A percentile compares a stretch with the other conserved stretches of the same genome.
Conservation (phyloP, 257 asterid species). For the Jasminum sambac region DNA sequence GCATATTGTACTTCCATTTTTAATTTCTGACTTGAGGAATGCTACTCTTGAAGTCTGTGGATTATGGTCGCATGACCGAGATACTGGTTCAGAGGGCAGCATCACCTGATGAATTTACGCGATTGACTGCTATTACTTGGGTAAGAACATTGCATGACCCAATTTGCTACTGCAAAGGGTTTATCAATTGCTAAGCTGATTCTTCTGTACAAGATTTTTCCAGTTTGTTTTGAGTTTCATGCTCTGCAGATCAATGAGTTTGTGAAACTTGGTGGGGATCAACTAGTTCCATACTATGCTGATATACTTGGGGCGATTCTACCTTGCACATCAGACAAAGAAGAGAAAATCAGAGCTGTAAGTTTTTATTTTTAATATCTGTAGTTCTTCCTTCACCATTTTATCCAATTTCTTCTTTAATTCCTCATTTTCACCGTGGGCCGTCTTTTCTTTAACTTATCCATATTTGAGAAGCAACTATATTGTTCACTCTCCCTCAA, state of each 20-base stretch:
- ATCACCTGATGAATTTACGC: slow-evolving; percentile 91
- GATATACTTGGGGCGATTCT: slow-evolving; percentile 93
- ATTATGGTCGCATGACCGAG: slow-evolving; percentile 99
- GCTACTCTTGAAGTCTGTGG: slow-evolving; percentile 84
- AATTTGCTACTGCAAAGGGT: slow-evolving; percentile 20
- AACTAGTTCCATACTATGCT: slow-evolving; percentile 93
- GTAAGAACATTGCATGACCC: slow-evolving; percentile 42
- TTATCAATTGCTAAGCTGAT: slow-evolving; percentile 20
- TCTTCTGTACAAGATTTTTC: slow-evolving; percentile 8
- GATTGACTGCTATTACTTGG: slow-evolving; percentile 97
- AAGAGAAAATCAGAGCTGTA: slow-evolving; percentile 96
- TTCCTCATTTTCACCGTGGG: neutral
- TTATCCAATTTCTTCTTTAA: neutral
- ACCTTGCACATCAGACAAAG: slow-evolving; percentile 97
- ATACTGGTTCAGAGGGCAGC: slow-evolving; percentile 95
- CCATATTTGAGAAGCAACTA: neutral
- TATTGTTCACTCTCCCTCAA: neutral
- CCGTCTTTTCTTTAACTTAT: slow-evolving; percentile 6
- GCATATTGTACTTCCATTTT: slow-evolving; percentile 22
- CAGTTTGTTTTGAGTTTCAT: slow-evolving; percentile 20
- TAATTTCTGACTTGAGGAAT: slow-evolving; percentile 42
- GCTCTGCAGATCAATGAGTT: slow-evolving; percentile 81
- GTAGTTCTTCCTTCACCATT: slow-evolving; percentile 15
- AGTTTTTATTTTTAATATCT: slow-evolving; percentile 34
- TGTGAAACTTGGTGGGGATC: slow-evolving; percentile 99